A percentile compares a stretch with the other conserved stretches of the same genome.
These are phyloP conservation scores for Tephrocybe sp. DNA, from an alignment of 768 basidiomycete species.

Conservation along the genomic window DNA sequence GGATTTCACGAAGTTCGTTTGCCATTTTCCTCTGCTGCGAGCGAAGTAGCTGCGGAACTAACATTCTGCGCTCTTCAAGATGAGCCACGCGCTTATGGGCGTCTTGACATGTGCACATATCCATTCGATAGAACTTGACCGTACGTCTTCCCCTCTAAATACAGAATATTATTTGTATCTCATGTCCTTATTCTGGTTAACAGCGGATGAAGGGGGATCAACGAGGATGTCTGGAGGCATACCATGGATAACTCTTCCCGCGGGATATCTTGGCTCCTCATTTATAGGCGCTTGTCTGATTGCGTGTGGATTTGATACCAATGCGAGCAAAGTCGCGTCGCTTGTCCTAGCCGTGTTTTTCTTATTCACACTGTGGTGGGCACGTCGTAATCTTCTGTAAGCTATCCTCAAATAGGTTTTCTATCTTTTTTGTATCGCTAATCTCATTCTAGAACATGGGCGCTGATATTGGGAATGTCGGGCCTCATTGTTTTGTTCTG, in stretches of 20 bases:
- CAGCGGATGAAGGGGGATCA: slow-evolving; percentile 86
- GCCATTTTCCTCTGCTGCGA: background rate
- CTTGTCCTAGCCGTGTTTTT: slow-evolving; percentile 84
- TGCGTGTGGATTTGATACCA: slow-evolving; percentile 84
- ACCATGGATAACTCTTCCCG: slow-evolving; percentile 74
- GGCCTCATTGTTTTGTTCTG: slow-evolving; percentile 80
- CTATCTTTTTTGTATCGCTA: background rate
- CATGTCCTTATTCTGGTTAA: background rate
- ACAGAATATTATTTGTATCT: too few species aligned
- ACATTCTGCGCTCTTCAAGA: slow-evolving; percentile 35
- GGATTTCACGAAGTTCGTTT: slow-evolving; percentile 81
- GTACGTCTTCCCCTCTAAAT: slow-evolving; percentile 55
- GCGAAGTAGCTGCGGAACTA: background rate
- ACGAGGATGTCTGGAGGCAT: slow-evolving; percentile 89
- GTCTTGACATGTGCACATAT: slow-evolving; percentile 84
- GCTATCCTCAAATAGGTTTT: slow-evolving; percentile 18
- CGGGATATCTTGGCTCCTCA: slow-evolving; percentile 81
- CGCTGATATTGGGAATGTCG: slow-evolving; percentile 73
- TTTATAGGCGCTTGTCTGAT: slow-evolving; percentile 87
- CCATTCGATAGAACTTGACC: slow-evolving; percentile 83
- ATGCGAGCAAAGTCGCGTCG: slow-evolving; percentile 83
- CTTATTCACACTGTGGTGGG: slow-evolving; percentile 88
- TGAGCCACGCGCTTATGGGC: slow-evolving; percentile 84
- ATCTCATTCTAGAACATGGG: slow-evolving; percentile 58
- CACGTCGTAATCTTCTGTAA: slow-evolving; percentile 69